Conservation (phyloP, 495 filamentous ascomycete genomes). For the Lasiosphaeriaceae sp. region DNA sequence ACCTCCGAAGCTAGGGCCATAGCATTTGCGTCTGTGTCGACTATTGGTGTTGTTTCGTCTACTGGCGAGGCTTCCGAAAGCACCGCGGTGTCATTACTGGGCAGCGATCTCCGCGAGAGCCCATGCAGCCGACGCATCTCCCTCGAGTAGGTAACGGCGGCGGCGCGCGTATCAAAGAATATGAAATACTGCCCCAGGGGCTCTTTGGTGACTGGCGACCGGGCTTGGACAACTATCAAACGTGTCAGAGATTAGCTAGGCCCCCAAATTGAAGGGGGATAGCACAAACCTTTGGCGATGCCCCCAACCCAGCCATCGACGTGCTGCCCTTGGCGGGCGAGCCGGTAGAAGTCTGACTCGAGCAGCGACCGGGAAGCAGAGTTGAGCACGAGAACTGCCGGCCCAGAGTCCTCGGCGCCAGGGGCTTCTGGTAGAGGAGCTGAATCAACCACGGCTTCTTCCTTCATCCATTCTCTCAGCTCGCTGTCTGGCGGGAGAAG, state of each 20-base stretch:
- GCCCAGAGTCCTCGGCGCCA: background rate
- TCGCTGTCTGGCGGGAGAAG: too few relatives aligned
- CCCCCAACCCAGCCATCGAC: constrained; percentile 61
- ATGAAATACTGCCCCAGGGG: constrained; percentile 56
- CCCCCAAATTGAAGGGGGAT: background rate
- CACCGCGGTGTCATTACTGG: constrained; percentile 2
- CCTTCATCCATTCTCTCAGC: too few relatives aligned
- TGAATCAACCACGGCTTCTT: background rate
- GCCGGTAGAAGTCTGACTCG: constrained; percentile 61
- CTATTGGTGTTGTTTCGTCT: too few relatives aligned
- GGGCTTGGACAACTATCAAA: constrained; percentile 46
- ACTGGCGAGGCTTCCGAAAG: background rate
- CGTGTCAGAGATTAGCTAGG: constrained; percentile 5
- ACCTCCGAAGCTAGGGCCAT: too few relatives aligned
- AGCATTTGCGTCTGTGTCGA: too few relatives aligned
- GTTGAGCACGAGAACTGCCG: constrained; percentile 19
- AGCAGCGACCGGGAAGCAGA: constrained; percentile 50
- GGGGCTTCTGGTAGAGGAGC: background rate
- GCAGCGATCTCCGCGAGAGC: constrained; percentile 34
- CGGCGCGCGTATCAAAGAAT: constrained; percentile 52
- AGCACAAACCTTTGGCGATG: constrained; percentile 32
- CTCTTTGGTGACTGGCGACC: constrained; percentile 50
- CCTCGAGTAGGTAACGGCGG: constrained; percentile 52
- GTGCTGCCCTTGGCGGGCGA: constrained; percentile 55
- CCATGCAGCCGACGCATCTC: constrained; percentile 43